A percentile compares a stretch with the other conserved stretches of the same genome.
Conservation (phyloP, 2,329 filamentous ascomycete species). For the Cryphonectria nitschkei region DNA sequence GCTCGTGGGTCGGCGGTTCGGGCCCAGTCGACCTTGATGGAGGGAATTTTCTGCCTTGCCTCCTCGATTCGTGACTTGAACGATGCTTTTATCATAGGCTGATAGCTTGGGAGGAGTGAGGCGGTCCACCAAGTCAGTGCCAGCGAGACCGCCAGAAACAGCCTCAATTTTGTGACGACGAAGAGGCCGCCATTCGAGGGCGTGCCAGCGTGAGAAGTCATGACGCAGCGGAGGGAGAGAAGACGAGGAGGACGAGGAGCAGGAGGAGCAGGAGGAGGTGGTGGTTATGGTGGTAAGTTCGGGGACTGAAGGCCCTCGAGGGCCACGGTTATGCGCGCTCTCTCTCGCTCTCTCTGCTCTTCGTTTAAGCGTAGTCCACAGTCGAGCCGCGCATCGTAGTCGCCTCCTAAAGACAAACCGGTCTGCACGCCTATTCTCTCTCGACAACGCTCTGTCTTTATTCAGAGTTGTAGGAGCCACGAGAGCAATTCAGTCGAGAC, state of each 20-base stretch:
- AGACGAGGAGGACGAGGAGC: not conserved
- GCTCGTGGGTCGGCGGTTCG: constrained; percentile 38
- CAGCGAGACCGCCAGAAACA: constrained; percentile 42
- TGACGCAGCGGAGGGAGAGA: constrained; percentile 17
- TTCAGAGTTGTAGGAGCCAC: not conserved
- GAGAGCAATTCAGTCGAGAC: not conserved
- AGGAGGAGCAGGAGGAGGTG: not conserved
- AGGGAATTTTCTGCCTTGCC: constrained; percentile 44
- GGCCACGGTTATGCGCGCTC: constrained; percentile 1
- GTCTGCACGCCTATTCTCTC: not conserved
- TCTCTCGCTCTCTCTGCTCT: not conserved
- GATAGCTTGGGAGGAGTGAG: constrained; percentile 47
- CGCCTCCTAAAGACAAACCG: not conserved
- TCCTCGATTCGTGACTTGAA: constrained; percentile 40
- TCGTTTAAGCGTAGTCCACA: not conserved
- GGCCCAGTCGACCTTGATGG: constrained; percentile 46
- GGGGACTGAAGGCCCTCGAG: not conserved
- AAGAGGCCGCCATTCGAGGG: constrained; percentile 33
- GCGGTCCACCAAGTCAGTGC: constrained; percentile 51
- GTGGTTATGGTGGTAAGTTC: not conserved
- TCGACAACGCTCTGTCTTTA: not conserved
- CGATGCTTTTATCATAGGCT: constrained; percentile 44
- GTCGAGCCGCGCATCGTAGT: not conserved
- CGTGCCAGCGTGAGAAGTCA: constrained; percentile 30
- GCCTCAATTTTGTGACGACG: constrained; percentile 41